Percentiles rank a stretch among this genome's conserved stretches.
phyloP scores from a whole-genome alignment of 345 rosid genomes.

The Melastoma malabathricum region DNA sequence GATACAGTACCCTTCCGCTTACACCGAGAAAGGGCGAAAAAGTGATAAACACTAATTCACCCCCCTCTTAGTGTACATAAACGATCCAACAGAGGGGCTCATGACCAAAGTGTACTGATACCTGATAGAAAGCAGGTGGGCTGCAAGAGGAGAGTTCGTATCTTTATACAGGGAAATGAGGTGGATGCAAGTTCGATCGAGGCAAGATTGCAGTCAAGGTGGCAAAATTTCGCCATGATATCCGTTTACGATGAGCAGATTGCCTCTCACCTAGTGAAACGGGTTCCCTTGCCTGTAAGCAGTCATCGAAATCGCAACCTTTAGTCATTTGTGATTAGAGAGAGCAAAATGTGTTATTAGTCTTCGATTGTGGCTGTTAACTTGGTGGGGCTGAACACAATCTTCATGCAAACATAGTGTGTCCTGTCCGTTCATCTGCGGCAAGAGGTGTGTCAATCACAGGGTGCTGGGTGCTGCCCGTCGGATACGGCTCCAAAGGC shows the following conservation, averaged over 20 bases:
- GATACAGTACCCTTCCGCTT: too few relatives aligned
- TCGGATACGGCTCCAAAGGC: constrained; percentile 67
- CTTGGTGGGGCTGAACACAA: constrained; percentile 65
- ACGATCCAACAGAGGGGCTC: too few relatives aligned
- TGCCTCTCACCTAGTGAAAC: constrained; percentile 53
- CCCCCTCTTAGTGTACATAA: too few relatives aligned
- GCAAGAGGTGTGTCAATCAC: constrained; percentile 58
- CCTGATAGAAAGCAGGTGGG: constrained; percentile 66
- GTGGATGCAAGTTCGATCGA: constrained; percentile 46
- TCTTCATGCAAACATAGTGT: constrained; percentile 91
- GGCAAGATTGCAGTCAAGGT: constrained; percentile 42
- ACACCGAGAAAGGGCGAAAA: too few relatives aligned
- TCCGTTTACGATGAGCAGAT: constrained; percentile 64
- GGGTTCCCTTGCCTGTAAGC: constrained; percentile 68
- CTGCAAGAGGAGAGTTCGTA: constrained; percentile 56
- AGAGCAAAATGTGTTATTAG: too few relatives aligned
- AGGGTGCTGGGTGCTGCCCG: constrained; percentile 73
- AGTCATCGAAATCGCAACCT: background rate
- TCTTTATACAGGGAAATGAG: constrained; percentile 50
- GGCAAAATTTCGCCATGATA: constrained; percentile 45
- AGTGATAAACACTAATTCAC: too few relatives aligned
- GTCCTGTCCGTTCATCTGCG: constrained; percentile 73
- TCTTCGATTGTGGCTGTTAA: background rate
- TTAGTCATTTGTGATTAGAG: too few relatives aligned
- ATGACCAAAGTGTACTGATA: constrained; percentile 86